phyloP scores from a whole-genome alignment of 139 green algal genomes.

The Ettlia oleoabundans region DNA sequence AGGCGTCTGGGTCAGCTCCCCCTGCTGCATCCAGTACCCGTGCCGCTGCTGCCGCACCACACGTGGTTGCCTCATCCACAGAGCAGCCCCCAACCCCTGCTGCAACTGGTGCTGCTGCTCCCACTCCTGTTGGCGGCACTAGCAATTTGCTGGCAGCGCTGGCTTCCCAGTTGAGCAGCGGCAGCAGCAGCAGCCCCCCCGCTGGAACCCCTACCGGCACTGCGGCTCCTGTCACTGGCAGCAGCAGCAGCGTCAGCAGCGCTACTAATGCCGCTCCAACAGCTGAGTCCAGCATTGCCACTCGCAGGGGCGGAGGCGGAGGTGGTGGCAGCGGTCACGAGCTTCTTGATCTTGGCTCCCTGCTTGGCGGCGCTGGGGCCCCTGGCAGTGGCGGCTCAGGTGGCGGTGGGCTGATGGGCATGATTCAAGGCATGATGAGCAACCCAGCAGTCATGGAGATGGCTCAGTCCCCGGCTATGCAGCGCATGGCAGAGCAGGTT shows the following conservation, averaged over 20 bases:
- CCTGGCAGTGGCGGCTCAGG: neutral
- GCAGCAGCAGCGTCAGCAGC: neutral
- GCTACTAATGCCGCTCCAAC: neutral
- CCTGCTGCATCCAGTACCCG: too few relatives aligned
- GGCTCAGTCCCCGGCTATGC: slow-evolving; percentile 40
- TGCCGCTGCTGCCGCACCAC: too few relatives aligned
- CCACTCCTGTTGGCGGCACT: too few relatives aligned
- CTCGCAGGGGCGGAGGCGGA: neutral
- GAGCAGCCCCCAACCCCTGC: too few relatives aligned
- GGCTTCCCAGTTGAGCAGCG: too few relatives aligned
- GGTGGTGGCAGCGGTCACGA: neutral
- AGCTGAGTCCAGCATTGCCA: neutral
- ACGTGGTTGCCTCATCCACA: too few relatives aligned
- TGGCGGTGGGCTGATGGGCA: slow-evolving; percentile 33
- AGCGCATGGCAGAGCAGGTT: slow-evolving; percentile 43
- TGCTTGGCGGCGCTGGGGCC: neutral
- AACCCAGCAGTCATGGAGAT: slow-evolving; percentile 35
- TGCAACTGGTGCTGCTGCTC: too few relatives aligned
- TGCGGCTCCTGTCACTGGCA: neutral
- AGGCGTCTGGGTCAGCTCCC: too few relatives aligned
- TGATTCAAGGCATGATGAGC: slow-evolving; percentile 32
- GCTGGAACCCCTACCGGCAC: too few relatives aligned
- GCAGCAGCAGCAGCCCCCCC: neutral
- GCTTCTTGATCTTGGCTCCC: slow-evolving; percentile 10
- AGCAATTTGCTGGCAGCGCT: too few relatives aligned